Percentiles rank a stretch among this genome's conserved stretches.
Evolutionary conservation across 805 yeast genomes (phyloP).

Genomic region (Metschnikowia colocasiae): DNA sequence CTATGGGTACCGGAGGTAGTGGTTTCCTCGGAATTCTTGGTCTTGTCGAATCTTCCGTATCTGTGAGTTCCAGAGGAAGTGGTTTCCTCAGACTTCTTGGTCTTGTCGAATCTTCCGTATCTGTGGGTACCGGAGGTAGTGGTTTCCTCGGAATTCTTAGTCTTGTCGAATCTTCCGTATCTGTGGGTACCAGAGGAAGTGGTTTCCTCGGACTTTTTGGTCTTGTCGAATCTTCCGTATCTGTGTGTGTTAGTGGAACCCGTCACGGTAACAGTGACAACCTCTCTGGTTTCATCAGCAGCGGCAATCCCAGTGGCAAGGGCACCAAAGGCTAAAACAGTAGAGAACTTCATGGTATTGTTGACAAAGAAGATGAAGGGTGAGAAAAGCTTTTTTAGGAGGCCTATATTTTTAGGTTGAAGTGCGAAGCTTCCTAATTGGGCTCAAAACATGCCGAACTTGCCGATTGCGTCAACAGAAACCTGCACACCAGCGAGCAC

Average conservation of each 20-base stretch:
- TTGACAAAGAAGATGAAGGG: neutral
- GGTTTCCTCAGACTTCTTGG: constrained; percentile 23
- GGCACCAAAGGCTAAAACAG: constrained; percentile 17
- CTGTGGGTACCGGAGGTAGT: constrained; percentile 40
- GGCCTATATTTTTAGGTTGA: constrained; percentile 17
- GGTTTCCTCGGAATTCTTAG: constrained; percentile 12
- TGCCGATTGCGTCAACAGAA: constrained; percentile 8
- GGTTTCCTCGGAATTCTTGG: constrained; percentile 14
- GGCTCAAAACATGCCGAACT: constrained; percentile 15
- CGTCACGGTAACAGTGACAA: constrained; percentile 18
- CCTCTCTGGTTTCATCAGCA: constrained; percentile 14
- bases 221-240: constrained; percentile 24
- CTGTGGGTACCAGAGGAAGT: constrained; percentile 18
- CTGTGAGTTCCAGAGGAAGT: constrained; percentile 28
- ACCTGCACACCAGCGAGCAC: neutral
- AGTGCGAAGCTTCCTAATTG: constrained; percentile 16
- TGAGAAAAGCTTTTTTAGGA: constrained; percentile 1
- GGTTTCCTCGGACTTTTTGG: constrained; percentile 14
- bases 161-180: constrained; percentile 21
- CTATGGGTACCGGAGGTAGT: constrained; percentile 26
- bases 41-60: constrained; percentile 22
- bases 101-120: constrained; percentile 55
- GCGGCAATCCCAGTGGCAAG: constrained; percentile 16
- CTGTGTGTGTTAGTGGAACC: constrained; percentile 21
- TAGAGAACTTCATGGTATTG: constrained; percentile 17